Base-by-base conservation (phyloP, 768 basidiomycete species). In the Naganishia onofrii region DNA sequence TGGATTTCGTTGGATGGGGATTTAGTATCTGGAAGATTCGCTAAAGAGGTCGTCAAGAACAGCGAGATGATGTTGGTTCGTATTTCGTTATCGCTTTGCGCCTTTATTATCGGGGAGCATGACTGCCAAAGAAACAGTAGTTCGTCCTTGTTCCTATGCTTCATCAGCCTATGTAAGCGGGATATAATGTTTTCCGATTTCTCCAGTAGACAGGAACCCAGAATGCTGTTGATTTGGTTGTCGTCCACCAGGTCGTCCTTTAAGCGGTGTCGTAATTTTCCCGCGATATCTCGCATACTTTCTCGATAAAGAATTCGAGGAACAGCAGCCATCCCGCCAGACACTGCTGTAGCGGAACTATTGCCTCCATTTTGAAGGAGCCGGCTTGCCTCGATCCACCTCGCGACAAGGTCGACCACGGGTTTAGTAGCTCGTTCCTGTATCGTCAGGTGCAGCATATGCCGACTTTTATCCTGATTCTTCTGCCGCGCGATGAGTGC, bases 241-340 rank as follows among this genome's bases (percentile, higher is more conserved):
- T 63, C 26, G 60, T 42, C 21, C 5, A 19, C 23, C 12, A 26
- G 23, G 4, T 44, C 38, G 23, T 44, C 2, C 60, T 12, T 3
- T 9, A 63, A 2, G 2, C 42, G 60, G 10, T 21, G 12, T 28
- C 23, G 60, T 2, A 63, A 26, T 21, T 36, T 44, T n/a, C n/a
- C 23, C 42, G 38, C 38, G 7, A 63, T 42, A 26, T 63, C 60
- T 44, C 23, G 42, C 60, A 63, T 63, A 9, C 10, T 63, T n/a
- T 26, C n/a, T 42, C 60, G 29, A 29, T 42, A 26, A 23, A 63
- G 38, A 26, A 63, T 63, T 12, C 60, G 60, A 42, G 60, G 60
- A 28, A 63, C 42, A 17, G 38, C 15, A 26, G 60, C 36, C 23
- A 63, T 7, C 12, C 60, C 60, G 8, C 42, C 26, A 26, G 23